phyloP scores from a whole-genome alignment of 805 yeast species.

The Candida tallmaniae region DNA sequence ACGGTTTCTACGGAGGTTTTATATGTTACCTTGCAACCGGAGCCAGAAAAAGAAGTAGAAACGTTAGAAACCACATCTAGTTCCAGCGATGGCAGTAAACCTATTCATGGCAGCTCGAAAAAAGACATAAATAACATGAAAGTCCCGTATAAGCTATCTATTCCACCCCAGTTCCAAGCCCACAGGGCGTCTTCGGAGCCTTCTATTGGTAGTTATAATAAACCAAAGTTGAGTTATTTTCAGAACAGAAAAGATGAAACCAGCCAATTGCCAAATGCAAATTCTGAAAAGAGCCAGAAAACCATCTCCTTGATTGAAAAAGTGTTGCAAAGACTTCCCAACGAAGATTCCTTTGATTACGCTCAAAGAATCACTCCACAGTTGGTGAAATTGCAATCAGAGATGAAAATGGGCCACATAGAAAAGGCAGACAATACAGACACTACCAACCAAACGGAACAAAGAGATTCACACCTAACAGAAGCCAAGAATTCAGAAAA shows the following conservation, averaged over 20 bases:
- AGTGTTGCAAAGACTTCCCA: conserved; percentile 4
- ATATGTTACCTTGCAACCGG: conserved; percentile 1
- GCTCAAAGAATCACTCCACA: conserved; percentile 6
- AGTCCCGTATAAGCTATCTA: conserved; percentile 17
- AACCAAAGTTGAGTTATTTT: too few relatives aligned
- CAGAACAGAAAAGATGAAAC: too few relatives aligned
- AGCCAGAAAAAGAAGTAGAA: background rate
- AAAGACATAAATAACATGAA: conserved; percentile 17
- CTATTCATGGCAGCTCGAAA: background rate
- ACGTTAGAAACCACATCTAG: background rate
- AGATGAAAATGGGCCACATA: too few relatives aligned
- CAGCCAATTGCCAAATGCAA: too few relatives aligned
- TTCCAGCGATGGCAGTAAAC: background rate
- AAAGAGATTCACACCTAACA: too few relatives aligned
- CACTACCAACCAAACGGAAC: too few relatives aligned
- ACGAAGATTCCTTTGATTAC: conserved; percentile 9
- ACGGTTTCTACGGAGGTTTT: conserved; percentile 1
- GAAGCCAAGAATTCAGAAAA: too few relatives aligned
- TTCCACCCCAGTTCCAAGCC: conserved; percentile 19
- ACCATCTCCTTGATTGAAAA: too few relatives aligned
- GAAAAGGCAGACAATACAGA: too few relatives aligned
- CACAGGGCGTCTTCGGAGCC: conserved; percentile 13
- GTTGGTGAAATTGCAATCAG: too few relatives aligned
- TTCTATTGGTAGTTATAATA: too few relatives aligned
- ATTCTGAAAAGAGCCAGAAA: too few relatives aligned